Percentiles rank a stretch among this genome's conserved stretches.
These are phyloP conservation scores for Diaporthe velutina DNA, from an alignment of 2,329 filamentous ascomycete genomes.

Conservation along the genomic window DNA sequence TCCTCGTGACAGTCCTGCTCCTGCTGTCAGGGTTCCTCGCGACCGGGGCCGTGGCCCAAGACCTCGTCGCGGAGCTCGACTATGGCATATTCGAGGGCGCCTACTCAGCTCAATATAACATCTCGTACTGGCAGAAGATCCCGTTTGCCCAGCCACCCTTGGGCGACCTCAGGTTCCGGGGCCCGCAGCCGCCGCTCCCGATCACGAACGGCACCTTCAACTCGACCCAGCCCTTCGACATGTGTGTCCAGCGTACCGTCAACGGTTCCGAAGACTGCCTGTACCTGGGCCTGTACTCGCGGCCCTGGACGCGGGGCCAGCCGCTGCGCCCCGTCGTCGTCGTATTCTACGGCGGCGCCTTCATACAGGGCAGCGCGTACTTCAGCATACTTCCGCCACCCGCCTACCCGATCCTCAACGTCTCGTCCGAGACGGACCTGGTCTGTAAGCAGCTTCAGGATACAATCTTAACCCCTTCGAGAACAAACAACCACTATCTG, in stretches of 20 bases:
- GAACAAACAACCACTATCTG: no score
- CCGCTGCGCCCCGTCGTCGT: constrained; percentile 69
- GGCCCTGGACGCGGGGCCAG: constrained; percentile 63
- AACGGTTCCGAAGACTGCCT: constrained; percentile 72
- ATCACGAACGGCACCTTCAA: constrained; percentile 65
- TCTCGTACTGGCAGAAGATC: constrained; percentile 71
- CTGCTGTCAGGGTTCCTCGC: not conserved
- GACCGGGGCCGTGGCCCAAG: constrained; percentile 31
- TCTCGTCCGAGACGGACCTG: constrained; percentile 63
- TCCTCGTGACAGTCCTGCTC: not conserved
- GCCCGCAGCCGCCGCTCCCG: constrained; percentile 66
- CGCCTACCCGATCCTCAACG: constrained; percentile 70
- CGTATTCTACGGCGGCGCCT: constrained; percentile 72
- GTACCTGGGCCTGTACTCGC: constrained; percentile 70
- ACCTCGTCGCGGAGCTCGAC: constrained; percentile 56
- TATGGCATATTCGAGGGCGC: constrained; percentile 67
- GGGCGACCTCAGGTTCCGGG: constrained; percentile 70
- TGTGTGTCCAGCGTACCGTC: constrained; percentile 70
- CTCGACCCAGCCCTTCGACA: constrained; percentile 66
- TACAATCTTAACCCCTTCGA: no score
- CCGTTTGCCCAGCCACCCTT: constrained; percentile 71
- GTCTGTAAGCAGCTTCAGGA: no score
- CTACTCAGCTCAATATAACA: constrained; percentile 65
- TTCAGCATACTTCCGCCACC: constrained; percentile 68
- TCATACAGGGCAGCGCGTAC: constrained; percentile 68